Percentiles rank a stretch among this genome's conserved stretches.
Evolutionary conservation across 805 yeast genomes (phyloP).

Genomic region (Monosporozyma yasuniensis): DNA sequence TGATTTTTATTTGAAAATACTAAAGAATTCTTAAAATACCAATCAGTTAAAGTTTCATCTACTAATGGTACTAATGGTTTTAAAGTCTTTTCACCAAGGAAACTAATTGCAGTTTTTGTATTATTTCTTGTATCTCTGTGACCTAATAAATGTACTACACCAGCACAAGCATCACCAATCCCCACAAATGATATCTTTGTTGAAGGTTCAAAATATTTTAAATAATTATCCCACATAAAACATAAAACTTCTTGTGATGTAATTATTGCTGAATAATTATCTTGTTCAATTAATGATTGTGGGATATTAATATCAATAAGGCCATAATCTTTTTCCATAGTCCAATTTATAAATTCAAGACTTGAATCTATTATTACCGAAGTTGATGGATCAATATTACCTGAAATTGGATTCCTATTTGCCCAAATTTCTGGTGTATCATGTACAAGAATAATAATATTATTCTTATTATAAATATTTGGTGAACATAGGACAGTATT

Average conservation of each 20-base stretch:
- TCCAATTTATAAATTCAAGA: conserved; percentile 61
- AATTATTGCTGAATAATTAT: conserved; percentile 50
- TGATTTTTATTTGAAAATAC: conserved; percentile 70
- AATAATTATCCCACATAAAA: conserved; percentile 85
- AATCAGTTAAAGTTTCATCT: conserved; percentile 83
- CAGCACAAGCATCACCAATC: conserved; percentile 80
- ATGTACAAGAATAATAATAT: conserved; percentile 65
- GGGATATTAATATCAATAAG: conserved; percentile 81
- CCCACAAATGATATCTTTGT: conserved; percentile 73
- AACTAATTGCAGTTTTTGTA: conserved; percentile 63
- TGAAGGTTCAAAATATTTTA: conserved; percentile 59
- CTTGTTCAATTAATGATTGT: conserved; percentile 37
- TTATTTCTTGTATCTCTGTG: conserved; percentile 62
- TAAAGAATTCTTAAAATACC: conserved; percentile 83
- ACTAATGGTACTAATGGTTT: conserved; percentile 76
- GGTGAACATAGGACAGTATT: conserved; percentile 45
- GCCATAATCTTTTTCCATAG: conserved; percentile 52
- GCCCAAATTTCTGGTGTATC: conserved; percentile 95
- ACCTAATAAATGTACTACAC: conserved; percentile 79
- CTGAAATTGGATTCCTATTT: conserved; percentile 66
- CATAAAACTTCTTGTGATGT: conserved; percentile 69
- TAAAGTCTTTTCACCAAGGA: conserved; percentile 58
- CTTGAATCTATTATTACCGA: conserved; percentile 74
- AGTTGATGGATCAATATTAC: conserved; percentile 62
- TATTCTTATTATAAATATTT: conserved; percentile 56